Base-by-base conservation (phyloP, 1,139 yeast species). In the Pichia sp. region DNA sequence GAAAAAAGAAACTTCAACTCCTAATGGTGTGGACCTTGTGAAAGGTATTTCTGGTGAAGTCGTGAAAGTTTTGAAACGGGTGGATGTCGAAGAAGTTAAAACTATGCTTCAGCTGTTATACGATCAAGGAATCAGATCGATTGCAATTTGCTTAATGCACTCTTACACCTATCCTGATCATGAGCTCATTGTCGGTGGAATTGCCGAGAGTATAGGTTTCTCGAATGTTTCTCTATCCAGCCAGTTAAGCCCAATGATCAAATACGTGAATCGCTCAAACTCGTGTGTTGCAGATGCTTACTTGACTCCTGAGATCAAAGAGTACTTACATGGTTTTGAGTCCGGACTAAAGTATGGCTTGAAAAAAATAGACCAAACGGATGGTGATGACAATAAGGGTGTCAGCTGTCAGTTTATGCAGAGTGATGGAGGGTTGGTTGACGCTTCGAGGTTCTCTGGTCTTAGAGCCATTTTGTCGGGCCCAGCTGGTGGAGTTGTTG, bases 271-370 rank as follows among this genome's bases (percentile, higher is more conserved):
- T 13, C 74, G 95, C 57, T 87, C 90, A 1, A 85, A 85, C 61
- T 84, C 90, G 15, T 77, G 89, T 3, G 80, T 83, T 19, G 90
- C 88, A 0, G 93, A 87, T 70, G 89, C 93, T 1, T 87, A 87
- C 65, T 70, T 87, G 57, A 85, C 92, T 2, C 95, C 95, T 1
- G 86, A 83, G 50, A 83, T 87, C 50, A 75, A 79, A 56, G 75
- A 79, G 38, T 87, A 87, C 65, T 72, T 87, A 46, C 68, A 75
- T 38, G 79, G 83, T 19, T 85, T 87, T 63, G 79, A 83, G 50
- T 66, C 75, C 4, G 93, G 93, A 1, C 75, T 87, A 61, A 71
- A 71, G 47, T 80, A 82, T 43, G 82, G 82, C 1, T 67, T 79
- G 10, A 73, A 72, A 16, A 70, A 72, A 5, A 67, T 70, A 5